phyloP scores from a whole-genome alignment of 352 stramenopile genomes.

The Phytophthora tubulina region DNA sequence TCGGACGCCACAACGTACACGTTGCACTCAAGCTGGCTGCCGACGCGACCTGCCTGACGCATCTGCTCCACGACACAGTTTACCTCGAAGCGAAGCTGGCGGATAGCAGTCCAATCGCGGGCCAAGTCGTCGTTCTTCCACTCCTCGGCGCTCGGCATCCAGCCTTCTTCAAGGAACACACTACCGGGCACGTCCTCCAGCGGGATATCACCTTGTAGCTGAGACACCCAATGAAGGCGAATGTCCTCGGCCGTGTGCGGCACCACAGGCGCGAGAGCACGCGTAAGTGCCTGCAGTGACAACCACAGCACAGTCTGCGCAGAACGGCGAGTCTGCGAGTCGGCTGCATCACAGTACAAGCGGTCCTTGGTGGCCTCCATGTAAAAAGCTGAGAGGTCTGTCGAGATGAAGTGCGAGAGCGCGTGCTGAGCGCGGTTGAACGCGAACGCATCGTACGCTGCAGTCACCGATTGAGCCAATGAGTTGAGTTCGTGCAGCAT shows the following conservation, averaged over 20 bases:
- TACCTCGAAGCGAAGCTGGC: slow-evolving; percentile 86
- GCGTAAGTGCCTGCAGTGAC: slow-evolving; percentile 70
- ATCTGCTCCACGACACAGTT: slow-evolving; percentile 84
- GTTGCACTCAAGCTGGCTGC: slow-evolving; percentile 83
- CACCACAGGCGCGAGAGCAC: slow-evolving; percentile 90
- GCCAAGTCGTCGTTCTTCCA: slow-evolving; percentile 65
- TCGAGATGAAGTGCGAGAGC: slow-evolving; percentile 93
- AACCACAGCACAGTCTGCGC: slow-evolving; percentile 92
- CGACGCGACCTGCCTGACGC: slow-evolving; percentile 60
- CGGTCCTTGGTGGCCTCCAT: slow-evolving; percentile 98
- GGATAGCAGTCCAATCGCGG: slow-evolving; percentile 90
- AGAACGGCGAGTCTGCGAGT: slow-evolving; percentile 81
- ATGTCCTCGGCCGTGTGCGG: slow-evolving; percentile 98
- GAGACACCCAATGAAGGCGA: slow-evolving; percentile 86
- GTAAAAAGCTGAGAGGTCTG: slow-evolving; percentile 98
- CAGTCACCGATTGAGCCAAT: slow-evolving; percentile 88
- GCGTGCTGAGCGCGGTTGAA: slow-evolving; percentile 95
- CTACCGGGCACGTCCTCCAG: slow-evolving; percentile 71
- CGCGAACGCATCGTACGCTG: slow-evolving; percentile 84
- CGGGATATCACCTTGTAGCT: slow-evolving; percentile 48
- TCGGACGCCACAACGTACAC: slow-evolving; percentile 58
- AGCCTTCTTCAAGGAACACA: slow-evolving; percentile 78
- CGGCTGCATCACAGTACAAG: slow-evolving; percentile 94
- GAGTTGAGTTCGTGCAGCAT: slow-evolving; percentile 94
- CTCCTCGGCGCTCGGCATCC: slow-evolving; percentile 62